phyloP scores from a whole-genome alignment of 257 asterid species.

The Solanum dulcamara region DNA sequence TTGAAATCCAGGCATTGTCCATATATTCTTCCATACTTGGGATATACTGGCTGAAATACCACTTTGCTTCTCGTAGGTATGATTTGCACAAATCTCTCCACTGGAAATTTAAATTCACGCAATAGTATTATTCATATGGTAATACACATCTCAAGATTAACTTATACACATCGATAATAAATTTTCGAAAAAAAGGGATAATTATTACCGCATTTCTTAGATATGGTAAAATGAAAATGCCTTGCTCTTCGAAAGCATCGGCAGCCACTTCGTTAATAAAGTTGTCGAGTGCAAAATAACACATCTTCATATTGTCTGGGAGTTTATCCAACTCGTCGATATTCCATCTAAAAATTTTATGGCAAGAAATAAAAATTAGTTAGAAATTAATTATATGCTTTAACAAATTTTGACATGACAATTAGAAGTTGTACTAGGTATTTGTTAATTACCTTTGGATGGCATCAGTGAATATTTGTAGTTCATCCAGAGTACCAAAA shows the following conservation, averaged over 20 bases:
- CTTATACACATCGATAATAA: not conserved
- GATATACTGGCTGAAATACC: conserved; percentile 18
- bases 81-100: conserved; percentile 19
- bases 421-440: not conserved
- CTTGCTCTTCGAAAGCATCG: not conserved
- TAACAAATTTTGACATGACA: not conserved
- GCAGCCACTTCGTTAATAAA: not conserved
- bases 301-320: not conserved
- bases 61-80: conserved; percentile 22
- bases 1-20: conserved; percentile 26
- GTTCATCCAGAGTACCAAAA: conserved; percentile 18
- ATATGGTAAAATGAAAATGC: not conserved
- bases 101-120: not conserved
- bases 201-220: not conserved
- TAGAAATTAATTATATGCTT: not conserved
- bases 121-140: no score
- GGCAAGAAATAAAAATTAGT: not conserved
- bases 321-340: not conserved
- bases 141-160: not conserved
- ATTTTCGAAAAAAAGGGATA: not conserved
- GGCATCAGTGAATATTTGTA: conserved; percentile 19
- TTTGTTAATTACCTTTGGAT: conserved; percentile 19
- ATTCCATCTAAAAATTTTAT: not conserved
- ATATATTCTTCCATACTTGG: conserved; percentile 34
- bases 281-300: not conserved